Evolutionary conservation across 2,329 filamentous ascomycete genomes (phyloP).

Genomic region (Aspergillus ochraceus): DNA sequence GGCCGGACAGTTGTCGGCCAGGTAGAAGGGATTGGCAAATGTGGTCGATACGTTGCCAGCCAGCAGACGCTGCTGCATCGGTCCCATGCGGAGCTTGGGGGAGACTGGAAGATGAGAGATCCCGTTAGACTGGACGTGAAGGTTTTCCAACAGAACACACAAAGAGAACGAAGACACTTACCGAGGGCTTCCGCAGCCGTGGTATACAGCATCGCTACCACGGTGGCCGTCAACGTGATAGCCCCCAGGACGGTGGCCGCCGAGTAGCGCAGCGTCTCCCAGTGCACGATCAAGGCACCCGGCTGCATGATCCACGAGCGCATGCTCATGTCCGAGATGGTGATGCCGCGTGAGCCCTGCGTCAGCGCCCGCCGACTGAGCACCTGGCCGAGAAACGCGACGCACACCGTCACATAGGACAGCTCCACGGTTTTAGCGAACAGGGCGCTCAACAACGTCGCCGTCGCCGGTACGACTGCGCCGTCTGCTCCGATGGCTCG

Average conservation of each 20-base stretch:
- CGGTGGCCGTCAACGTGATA: constrained; percentile 63
- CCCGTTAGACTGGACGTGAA: neutral
- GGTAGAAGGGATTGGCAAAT: constrained; percentile 64
- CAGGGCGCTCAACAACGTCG: constrained; percentile 66
- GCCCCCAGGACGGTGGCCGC: constrained; percentile 63
- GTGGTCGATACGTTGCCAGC: constrained; percentile 58
- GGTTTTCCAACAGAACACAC: no score
- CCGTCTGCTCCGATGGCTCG: constrained; percentile 51
- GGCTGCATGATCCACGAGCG: constrained; percentile 73
- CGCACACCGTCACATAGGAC: constrained; percentile 74
- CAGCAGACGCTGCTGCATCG: constrained; percentile 52
- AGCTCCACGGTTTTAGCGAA: constrained; percentile 76
- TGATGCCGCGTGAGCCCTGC: constrained; percentile 63
- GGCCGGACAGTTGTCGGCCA: constrained; percentile 59
- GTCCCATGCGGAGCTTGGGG: constrained; percentile 65
- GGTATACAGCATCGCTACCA: constrained; percentile 71
- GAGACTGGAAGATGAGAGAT: constrained; percentile 50
- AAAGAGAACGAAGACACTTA: constrained; percentile 21
- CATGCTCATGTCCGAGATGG: constrained; percentile 76
- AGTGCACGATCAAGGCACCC: constrained; percentile 70
- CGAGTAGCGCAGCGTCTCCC: constrained; percentile 63
- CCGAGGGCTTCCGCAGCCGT: constrained; percentile 71
- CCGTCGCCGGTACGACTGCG: constrained; percentile 60
- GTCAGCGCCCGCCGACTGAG: constrained; percentile 68
- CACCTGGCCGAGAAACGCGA: constrained; percentile 72